Evolutionary conservation across 805 yeast species (phyloP).

Genomic region (Ogataea sp.): DNA sequence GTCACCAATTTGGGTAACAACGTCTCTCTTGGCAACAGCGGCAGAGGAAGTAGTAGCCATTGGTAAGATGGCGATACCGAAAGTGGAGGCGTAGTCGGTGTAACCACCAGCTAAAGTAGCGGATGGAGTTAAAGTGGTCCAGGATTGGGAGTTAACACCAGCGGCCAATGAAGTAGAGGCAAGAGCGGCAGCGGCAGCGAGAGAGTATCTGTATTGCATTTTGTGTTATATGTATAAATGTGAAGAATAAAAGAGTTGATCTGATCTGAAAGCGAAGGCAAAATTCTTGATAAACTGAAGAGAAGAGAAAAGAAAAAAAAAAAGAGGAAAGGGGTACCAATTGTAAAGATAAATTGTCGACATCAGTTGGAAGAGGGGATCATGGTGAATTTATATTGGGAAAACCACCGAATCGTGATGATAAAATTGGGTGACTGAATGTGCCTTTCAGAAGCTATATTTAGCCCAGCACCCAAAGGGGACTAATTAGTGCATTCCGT

Average conservation of each 20-base stretch:
- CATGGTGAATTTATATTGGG: too few relatives aligned
- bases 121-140: slow-evolving; percentile 61
- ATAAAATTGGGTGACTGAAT: neutral
- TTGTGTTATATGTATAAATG: neutral
- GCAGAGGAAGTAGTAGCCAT: slow-evolving; percentile 26
- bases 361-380: too few relatives aligned
- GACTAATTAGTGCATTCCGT: too few relatives aligned
- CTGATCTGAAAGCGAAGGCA: too few relatives aligned
- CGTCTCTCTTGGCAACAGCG: slow-evolving; percentile 23
- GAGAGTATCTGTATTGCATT: slow-evolving; percentile 1
- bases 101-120: slow-evolving; percentile 37
- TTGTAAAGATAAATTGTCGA: neutral
- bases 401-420: neutral
- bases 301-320: neutral
- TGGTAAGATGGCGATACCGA: slow-evolving; percentile 66
- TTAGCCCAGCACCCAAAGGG: too few relatives aligned
- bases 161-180: slow-evolving; percentile 48
- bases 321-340: neutral
- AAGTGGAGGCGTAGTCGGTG: slow-evolving; percentile 47
- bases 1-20: slow-evolving; percentile 37
- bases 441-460: too few relatives aligned
- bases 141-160: slow-evolving; percentile 52
- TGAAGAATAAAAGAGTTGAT: neutral
- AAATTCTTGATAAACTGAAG: neutral
- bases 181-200: slow-evolving; percentile 49